phyloP scores from a whole-genome alignment of 352 stramenopile species.

The Elongisporangium anandrum region DNA sequence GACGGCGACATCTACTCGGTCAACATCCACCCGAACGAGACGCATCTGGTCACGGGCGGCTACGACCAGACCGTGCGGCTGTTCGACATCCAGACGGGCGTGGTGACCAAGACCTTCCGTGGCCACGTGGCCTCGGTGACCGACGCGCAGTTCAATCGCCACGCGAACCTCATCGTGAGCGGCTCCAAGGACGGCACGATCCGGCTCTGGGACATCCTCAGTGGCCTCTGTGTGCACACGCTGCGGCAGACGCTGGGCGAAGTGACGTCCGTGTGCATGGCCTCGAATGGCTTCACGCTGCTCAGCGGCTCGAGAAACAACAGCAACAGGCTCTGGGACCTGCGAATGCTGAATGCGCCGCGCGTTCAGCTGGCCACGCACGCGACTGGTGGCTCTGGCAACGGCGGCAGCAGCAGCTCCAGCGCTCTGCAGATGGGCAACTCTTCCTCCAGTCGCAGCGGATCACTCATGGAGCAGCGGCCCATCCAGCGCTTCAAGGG shows the following conservation, averaged over 20 bases:
- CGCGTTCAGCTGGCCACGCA: constrained; percentile 48
- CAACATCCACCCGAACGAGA: constrained; percentile 81
- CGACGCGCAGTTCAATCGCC: constrained; percentile 85
- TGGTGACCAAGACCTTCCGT: constrained; percentile 71
- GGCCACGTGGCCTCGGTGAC: constrained; percentile 79
- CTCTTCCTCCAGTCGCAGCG: constrained; percentile 8
- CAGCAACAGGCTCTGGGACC: constrained; percentile 86
- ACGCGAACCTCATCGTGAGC: constrained; percentile 84
- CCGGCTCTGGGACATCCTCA: constrained; percentile 86
- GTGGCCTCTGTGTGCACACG: constrained; percentile 82
- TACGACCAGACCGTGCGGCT: constrained; percentile 87
- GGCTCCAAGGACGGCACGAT: constrained; percentile 85
- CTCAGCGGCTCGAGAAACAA: constrained; percentile 85
- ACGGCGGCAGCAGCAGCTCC: constrained; percentile 13
- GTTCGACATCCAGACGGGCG: constrained; percentile 75
- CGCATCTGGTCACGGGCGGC: constrained; percentile 80
- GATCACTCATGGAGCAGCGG: constrained; percentile 37
- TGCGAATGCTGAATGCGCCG: constrained; percentile 80
- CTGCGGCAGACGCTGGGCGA: constrained; percentile 81
- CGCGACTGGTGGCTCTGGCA: background rate
- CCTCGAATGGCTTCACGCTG: constrained; percentile 73
- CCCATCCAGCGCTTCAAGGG: constrained; percentile 86
- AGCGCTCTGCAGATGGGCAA: constrained; percentile 5
- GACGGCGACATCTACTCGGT: constrained; percentile 81
- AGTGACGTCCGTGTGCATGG: constrained; percentile 83